Conservation (phyloP, 1,284 basidiomycete genomes). For the Tausonia pullulans region DNA sequence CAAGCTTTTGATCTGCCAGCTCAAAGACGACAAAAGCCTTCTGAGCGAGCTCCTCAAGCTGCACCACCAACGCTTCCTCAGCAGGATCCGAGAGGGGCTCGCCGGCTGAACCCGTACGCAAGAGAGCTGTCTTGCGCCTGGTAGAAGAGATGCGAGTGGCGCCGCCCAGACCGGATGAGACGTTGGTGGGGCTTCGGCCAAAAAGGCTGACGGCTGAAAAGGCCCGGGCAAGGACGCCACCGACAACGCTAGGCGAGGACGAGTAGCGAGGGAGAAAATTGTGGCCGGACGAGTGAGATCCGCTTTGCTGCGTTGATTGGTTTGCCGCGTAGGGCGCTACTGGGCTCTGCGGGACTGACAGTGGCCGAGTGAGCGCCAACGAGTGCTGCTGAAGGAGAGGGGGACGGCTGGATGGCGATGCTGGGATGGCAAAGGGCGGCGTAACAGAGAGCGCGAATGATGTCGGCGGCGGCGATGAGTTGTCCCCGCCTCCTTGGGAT, state of each 20-base stretch:
- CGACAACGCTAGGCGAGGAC: conserved; percentile 10
- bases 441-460: conserved; percentile 36
- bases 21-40: conserved; percentile 88
- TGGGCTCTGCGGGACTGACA: conserved; percentile 23
- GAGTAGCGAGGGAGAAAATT: conserved; percentile 3
- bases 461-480: conserved; percentile 27
- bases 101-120: conserved; percentile 28
- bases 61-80: conserved; percentile 64
- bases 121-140: conserved; percentile 25
- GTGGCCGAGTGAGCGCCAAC: conserved; percentile 22
- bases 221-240: conserved; percentile 14
- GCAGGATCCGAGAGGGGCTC: conserved; percentile 44
- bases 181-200: too few relatives aligned
- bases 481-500: conserved; percentile 11
- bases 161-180: conserved; percentile 8
- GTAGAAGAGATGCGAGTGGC: conserved; percentile 11
- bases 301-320: too few relatives aligned
- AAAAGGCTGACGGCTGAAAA: too few relatives aligned
- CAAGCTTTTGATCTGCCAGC: conserved; percentile 77
- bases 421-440: conserved; percentile 34
- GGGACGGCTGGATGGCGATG: conserved; percentile 17
- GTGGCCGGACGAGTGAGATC: too few relatives aligned
- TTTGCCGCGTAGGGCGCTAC: too few relatives aligned
- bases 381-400: conserved; percentile 12
- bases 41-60: conserved; percentile 79